These are phyloP conservation scores for Phaeosphaeriaceae sp. DNA, from an alignment of 2,329 filamentous ascomycete genomes.

Conservation along the genomic window DNA sequence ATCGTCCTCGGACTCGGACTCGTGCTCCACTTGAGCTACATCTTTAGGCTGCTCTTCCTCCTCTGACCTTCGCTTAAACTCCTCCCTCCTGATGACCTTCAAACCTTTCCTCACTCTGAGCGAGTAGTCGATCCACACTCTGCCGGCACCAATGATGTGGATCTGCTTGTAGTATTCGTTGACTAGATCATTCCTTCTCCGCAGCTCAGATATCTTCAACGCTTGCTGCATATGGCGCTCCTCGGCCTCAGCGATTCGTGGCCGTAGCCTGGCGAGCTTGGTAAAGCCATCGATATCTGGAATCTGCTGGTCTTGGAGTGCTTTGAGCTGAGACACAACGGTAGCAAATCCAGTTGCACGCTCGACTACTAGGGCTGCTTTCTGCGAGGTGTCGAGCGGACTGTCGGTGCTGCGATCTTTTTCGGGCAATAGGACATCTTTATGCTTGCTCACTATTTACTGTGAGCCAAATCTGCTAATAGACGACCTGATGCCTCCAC, in stretches of 20 bases:
- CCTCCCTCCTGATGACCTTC: constrained; percentile 68
- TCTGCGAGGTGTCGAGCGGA: constrained; percentile 31
- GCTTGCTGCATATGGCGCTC: constrained; percentile 67
- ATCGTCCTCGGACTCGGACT: constrained; percentile 47
- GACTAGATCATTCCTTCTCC: constrained; percentile 65
- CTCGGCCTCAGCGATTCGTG: constrained; percentile 68
- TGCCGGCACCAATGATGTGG: constrained; percentile 71
- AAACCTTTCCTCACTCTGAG: constrained; percentile 71
- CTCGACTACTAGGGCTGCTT: constrained; percentile 51
- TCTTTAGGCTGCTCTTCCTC: constrained; percentile 50
- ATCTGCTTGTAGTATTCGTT: constrained; percentile 73
- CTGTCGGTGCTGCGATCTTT: constrained; percentile 21
- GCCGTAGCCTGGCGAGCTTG: constrained; percentile 63
- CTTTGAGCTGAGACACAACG: constrained; percentile 52
- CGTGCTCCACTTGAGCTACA: constrained; percentile 53
- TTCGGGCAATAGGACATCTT: constrained; percentile 45
- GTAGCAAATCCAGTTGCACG: constrained; percentile 53
- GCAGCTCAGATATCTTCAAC: constrained; percentile 68
- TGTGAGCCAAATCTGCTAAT: constrained; percentile 19
- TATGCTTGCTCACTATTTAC: constrained; percentile 48
- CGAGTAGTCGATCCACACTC: constrained; percentile 75
- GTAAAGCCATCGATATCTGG: constrained; percentile 55
- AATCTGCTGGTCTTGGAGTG: constrained; percentile 53
- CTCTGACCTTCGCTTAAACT: constrained; percentile 61
- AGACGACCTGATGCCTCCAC: background rate